Evolutionary conservation across 495 filamentous ascomycete genomes (phyloP).

Genomic region (Penicillium manginii): DNA sequence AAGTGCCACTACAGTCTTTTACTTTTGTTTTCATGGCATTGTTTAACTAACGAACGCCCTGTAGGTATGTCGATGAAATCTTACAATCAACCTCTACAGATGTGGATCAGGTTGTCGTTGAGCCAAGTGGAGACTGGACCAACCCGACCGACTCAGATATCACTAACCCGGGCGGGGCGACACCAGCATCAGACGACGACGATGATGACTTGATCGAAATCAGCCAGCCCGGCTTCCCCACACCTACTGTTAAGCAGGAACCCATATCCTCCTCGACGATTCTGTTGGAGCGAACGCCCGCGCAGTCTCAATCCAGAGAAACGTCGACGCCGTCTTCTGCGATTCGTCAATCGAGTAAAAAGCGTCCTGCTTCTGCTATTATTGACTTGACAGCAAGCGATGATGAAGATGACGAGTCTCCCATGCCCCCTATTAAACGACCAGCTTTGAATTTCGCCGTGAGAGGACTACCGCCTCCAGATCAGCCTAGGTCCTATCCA

Average conservation of each 20-base stretch:
- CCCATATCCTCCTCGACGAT: conserved; percentile 30
- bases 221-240: conserved; percentile 51
- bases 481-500: conserved; percentile 20
- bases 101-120: conserved; percentile 84
- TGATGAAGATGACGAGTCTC: conserved; percentile 71
- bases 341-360: conserved; percentile 53
- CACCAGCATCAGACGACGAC: conserved; percentile 55
- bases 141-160: conserved; percentile 41
- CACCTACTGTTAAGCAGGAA: conserved; percentile 52
- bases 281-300: conserved; percentile 53
- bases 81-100: conserved; percentile 67
- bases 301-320: conserved; percentile 58
- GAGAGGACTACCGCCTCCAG: conserved; percentile 26
- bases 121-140: conserved; percentile 85
- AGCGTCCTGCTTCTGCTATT: conserved; percentile 61
- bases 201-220: conserved; percentile 75
- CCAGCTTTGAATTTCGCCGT: conserved; percentile 28
- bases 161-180: conserved; percentile 39
- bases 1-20: conserved; percentile 36
- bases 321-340: conserved; percentile 53
- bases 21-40: neutral
- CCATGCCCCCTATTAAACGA: conserved; percentile 59
- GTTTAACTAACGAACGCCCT: neutral
- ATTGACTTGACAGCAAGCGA: conserved; percentile 82
- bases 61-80: conserved; percentile 90